Evolutionary conservation across 345 rosid genomes (phyloP), one percentile per base, ranked within the genome.

Genomic region (Salix exigua): DNA sequence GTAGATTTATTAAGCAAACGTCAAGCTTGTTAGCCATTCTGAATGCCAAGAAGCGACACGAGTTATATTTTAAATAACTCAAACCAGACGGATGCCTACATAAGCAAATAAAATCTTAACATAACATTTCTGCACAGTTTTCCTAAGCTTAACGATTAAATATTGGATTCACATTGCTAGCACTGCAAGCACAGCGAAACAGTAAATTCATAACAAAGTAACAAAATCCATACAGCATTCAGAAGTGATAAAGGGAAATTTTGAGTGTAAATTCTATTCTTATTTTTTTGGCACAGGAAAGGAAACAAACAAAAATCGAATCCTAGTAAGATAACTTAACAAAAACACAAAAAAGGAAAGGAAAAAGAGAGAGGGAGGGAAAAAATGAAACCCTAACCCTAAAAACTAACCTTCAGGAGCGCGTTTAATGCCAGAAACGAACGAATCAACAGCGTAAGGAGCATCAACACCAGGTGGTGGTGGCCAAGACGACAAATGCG

Each of bases 401-500:
- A 23, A 58, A 58, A 58, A 58, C 48, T 70, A 69, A 87, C 91
- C 90, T 79, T 88, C 91, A 61, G 93, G 82, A 58, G 90, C 70
- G 82, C 93, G 93, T 78, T 90, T 90, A 72, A 84, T 73, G 23
- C 84, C 84, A 28, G 89, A 80, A 72, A 84, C 83, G 6, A 78
- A 70, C 21, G 87, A 83, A 48, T 88, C 90, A 38, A 80, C 82
- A 61, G 83, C 55, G 67, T 74, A 13, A 18, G 87, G 48, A 68
- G 73, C 75, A 53, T 86, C 90, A 17, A 84, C 82, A 1, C 87
- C 87, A 18, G 89, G 86, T 0, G 87, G 87, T 77, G 77, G 77
- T 0, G 74, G 71, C 42, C 42, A 64, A 4, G 79, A 68, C 53
- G 68, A 63, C 37, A 62, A 81, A 62, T 69, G 75, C 12, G 63